These are phyloP conservation scores for Yarrowia sp. DNA, from an alignment of 805 yeast species.

Conservation along the genomic window DNA sequence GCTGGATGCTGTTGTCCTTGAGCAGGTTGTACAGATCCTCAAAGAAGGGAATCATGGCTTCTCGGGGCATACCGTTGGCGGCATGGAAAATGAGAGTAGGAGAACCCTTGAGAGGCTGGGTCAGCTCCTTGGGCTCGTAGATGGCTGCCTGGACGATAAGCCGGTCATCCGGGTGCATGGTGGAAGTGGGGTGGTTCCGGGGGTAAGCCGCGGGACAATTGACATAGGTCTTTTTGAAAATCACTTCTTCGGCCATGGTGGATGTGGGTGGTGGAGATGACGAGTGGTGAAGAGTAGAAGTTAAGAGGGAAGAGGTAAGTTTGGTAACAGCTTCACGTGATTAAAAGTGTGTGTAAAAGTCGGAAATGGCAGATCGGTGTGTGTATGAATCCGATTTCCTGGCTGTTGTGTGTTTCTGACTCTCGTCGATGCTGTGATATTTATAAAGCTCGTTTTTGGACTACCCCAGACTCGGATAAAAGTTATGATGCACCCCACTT, in stretches of 20 bases:
- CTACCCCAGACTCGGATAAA: constrained; percentile 19
- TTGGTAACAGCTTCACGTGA: no score
- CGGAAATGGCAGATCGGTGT: no score
- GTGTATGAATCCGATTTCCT: no score
- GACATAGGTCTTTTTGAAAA: constrained; percentile 18
- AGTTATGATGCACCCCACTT: constrained; percentile 10
- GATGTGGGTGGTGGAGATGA: not conserved
- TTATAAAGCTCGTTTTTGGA: not conserved
- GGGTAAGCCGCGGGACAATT: constrained; percentile 24
- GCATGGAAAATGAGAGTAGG: constrained; percentile 19
- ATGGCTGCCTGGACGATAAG: constrained; percentile 6
- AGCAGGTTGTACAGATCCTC: constrained; percentile 2
- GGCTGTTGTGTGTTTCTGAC: no score
- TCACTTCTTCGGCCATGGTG: constrained; percentile 11
- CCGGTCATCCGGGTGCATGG: constrained; percentile 24
- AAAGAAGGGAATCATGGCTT: not conserved
- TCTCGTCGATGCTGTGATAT: not conserved
- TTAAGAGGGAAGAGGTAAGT: not conserved
- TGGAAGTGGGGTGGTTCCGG: constrained; percentile 10
- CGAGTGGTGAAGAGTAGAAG: not conserved
- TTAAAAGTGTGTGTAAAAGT: no score
- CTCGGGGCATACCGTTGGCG: constrained; percentile 23
- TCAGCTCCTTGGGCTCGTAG: constrained; percentile 19
- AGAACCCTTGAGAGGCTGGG: constrained; percentile 8
- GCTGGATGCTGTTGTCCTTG: constrained; percentile 15